Percentiles rank a stretch among this genome's conserved stretches.
Evolutionary conservation across 345 rosid species (phyloP).

Genomic region (Populus ilicifolia): DNA sequence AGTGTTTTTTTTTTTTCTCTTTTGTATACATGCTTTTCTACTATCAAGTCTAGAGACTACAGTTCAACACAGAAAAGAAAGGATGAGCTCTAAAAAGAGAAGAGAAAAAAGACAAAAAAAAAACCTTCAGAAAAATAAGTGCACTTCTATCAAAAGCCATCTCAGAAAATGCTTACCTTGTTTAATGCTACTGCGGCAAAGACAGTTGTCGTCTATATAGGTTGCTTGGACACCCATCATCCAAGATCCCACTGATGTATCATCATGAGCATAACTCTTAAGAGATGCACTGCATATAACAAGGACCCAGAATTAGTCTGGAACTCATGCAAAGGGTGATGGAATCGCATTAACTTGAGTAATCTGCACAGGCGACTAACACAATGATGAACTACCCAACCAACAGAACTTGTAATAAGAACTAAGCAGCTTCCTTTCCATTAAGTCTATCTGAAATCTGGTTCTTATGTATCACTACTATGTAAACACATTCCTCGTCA

Average conservation of each 20-base stretch:
- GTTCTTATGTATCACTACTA: background rate
- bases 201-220: constrained; percentile 80
- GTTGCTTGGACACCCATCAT: constrained; percentile 91
- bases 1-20: background rate
- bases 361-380: background rate
- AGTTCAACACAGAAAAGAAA: background rate
- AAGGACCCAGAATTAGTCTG: background rate
- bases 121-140: background rate
- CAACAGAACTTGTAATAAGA: background rate
- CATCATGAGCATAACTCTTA: constrained; percentile 83
- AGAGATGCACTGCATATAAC: constrained; percentile 70
- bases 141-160: background rate
- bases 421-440: background rate
- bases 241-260: constrained; percentile 88
- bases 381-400: background rate
- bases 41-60: background rate
- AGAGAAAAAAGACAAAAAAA: background rate
- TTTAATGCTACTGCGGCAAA: constrained; percentile 80
- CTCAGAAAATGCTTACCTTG: constrained; percentile 52
- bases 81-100: background rate
- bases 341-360: background rate
- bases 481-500: no score
- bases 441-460: background rate
- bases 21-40: background rate
- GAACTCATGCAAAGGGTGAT: background rate